Evolutionary conservation across 768 basidiomycete genomes (phyloP).

Genomic region (Inosperma sp.): DNA sequence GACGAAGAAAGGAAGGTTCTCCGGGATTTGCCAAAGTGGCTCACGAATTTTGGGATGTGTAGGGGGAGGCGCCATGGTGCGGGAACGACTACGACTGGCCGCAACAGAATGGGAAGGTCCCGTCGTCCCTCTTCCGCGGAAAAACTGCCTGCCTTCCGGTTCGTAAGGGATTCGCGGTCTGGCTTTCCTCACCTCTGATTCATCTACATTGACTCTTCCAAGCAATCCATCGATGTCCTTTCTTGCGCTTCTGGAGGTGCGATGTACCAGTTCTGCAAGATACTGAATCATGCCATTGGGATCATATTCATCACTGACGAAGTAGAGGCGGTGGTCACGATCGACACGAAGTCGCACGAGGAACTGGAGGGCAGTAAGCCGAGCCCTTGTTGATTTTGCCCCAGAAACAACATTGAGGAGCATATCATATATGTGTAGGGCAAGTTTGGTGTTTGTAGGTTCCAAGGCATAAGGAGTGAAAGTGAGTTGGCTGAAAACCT

Average conservation of each 20-base stretch:
- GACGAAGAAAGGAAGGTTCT: slow-evolving; percentile 53
- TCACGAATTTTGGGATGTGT: slow-evolving; percentile 37
- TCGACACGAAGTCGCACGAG: slow-evolving; percentile 85
- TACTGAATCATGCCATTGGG: slow-evolving; percentile 50
- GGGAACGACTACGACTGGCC: slow-evolving; percentile 61
- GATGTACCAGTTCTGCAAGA: slow-evolving; percentile 62
- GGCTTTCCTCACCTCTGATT: slow-evolving; percentile 37
- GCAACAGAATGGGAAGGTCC: slow-evolving; percentile 41
- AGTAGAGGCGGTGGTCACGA: slow-evolving; percentile 82
- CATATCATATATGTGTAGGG: slow-evolving; percentile 48
- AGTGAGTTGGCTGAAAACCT: slow-evolving; percentile 63
- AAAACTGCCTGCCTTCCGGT: slow-evolving; percentile 45
- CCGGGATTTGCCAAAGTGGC: slow-evolving; percentile 67
- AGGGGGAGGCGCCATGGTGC: slow-evolving; percentile 37
- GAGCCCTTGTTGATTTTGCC: slow-evolving; percentile 52
- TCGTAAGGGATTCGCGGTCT: slow-evolving; percentile 49
- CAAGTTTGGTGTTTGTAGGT: slow-evolving; percentile 45
- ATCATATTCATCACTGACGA: slow-evolving; percentile 50
- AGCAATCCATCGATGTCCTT: slow-evolving; percentile 14
- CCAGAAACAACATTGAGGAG: slow-evolving; percentile 45
- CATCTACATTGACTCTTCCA: slow-evolving; percentile 17
- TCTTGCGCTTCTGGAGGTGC: slow-evolving; percentile 30
- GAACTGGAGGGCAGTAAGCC: slow-evolving; percentile 78
- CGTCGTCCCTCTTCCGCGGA: slow-evolving; percentile 50
- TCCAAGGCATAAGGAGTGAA: slow-evolving; percentile 61